These are phyloP conservation scores for Cenchrus fungigraminus DNA, from an alignment of 176 grass and related monocot species.

Conservation along the genomic window DNA sequence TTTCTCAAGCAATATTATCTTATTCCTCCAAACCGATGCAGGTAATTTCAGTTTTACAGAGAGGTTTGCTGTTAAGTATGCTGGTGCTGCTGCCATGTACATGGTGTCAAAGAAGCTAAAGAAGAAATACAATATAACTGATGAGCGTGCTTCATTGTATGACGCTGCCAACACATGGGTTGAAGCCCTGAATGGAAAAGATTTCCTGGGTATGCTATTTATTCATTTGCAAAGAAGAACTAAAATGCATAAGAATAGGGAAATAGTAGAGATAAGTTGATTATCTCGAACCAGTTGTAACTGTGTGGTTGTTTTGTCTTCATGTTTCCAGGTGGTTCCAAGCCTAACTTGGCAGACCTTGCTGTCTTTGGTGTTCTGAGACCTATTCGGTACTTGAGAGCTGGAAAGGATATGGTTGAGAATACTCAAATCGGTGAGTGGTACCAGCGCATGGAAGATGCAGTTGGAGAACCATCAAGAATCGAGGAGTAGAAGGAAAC, in stretches of 20 bases:
- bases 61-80: conserved; percentile 85
- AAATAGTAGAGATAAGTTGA: not conserved
- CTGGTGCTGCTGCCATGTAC: conserved; percentile 92
- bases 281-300: not conserved
- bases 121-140: conserved; percentile 90
- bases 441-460: conserved; percentile 88
- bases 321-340: conserved; percentile 66
- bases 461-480: conserved; percentile 77
- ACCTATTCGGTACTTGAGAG: conserved; percentile 75
- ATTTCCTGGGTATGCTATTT: conserved; percentile 71
- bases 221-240: not conserved
- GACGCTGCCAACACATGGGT: conserved; percentile 84
- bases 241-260: not conserved
- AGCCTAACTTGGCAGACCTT: conserved; percentile 92
- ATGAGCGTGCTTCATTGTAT: conserved; percentile 83
- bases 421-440: conserved; percentile 84
- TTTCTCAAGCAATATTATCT: conserved; percentile 4
- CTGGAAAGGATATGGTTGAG: conserved; percentile 93
- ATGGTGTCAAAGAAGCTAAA: conserved; percentile 93
- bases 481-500: conserved; percentile 24
- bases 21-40: conserved; percentile 40
- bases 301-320: not conserved
- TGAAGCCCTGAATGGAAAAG: conserved; percentile 76
- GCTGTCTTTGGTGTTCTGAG: conserved; percentile 93
- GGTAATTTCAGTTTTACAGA: conserved; percentile 87